These are phyloP conservation scores for Debaryomyces prosopidis DNA, from an alignment of 805 yeast genomes.

Conservation along the genomic window DNA sequence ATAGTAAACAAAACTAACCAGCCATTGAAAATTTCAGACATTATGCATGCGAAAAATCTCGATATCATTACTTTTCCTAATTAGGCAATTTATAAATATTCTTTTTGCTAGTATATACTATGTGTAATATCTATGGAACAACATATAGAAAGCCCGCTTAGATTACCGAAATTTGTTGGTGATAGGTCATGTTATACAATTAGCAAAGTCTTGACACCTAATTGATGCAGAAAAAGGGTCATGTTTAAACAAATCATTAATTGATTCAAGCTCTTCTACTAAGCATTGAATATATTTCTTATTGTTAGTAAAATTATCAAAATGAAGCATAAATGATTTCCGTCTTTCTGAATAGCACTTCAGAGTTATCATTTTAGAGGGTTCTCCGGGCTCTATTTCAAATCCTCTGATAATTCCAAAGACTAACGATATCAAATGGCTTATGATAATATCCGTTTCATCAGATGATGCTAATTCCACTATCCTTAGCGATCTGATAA, in stretches of 20 bases:
- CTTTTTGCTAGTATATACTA: neutral
- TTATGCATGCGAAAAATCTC: neutral
- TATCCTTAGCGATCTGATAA: constrained; percentile 18
- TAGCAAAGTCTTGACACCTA: constrained; percentile 10
- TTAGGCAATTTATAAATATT: constrained; percentile 12
- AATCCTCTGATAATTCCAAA: constrained; percentile 11
- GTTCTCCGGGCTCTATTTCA: constrained; percentile 7
- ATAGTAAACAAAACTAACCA: constrained; percentile 1
- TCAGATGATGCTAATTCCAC: neutral
- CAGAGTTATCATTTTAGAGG: neutral
- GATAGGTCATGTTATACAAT: constrained; percentile 5
- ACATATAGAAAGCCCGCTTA: too few relatives aligned
- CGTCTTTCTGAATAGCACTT: neutral
- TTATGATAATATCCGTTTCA: constrained; percentile 7
- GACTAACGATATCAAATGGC: constrained; percentile 10
- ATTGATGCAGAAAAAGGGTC: constrained; percentile 9
- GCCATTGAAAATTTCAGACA: neutral
- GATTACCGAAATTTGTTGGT: too few relatives aligned
- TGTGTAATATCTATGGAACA: too few relatives aligned
- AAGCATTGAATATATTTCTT: constrained; percentile 11
- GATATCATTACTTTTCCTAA: constrained; percentile 10
- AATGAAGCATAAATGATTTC: neutral
- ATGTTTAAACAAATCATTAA: constrained; percentile 5
- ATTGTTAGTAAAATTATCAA: neutral
- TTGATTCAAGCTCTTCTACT: constrained; percentile 8